These are phyloP conservation scores for Trichophyton simii DNA, from an alignment of 2,329 filamentous ascomycete species.

Conservation along the genomic window DNA sequence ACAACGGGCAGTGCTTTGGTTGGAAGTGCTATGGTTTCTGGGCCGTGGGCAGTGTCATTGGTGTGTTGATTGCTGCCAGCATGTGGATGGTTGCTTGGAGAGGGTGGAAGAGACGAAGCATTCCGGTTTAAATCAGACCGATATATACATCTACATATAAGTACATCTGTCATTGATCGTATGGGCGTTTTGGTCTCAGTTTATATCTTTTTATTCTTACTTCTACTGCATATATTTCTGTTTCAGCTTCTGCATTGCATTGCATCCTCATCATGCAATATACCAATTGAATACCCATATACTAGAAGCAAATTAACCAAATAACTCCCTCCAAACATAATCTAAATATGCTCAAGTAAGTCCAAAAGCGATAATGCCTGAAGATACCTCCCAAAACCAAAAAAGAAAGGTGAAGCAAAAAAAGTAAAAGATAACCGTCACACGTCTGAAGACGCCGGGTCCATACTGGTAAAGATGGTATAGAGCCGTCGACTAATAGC, in stretches of 20 bases:
- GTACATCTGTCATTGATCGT: neutral
- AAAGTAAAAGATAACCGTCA: slow-evolving; percentile 10
- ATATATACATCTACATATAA: neutral
- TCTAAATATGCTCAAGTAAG: too few relatives aligned
- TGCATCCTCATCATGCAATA: too few relatives aligned
- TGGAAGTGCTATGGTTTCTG: slow-evolving; percentile 76
- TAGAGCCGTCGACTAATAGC: slow-evolving; percentile 36
- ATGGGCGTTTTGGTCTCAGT: too few relatives aligned
- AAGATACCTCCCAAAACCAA: neutral
- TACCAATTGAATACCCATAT: too few relatives aligned
- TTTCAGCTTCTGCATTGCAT: too few relatives aligned
- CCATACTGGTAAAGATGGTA: slow-evolving; percentile 38
- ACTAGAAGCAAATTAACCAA: too few relatives aligned
- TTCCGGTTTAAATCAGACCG: slow-evolving; percentile 44
- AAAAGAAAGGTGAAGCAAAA: neutral
- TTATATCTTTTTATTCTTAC: too few relatives aligned
- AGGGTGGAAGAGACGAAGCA: slow-evolving; percentile 65
- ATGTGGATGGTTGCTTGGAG: slow-evolving; percentile 73
- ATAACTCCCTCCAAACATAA: too few relatives aligned
- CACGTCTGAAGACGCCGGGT: slow-evolving; percentile 34
- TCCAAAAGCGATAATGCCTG: neutral
- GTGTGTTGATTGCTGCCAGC: slow-evolving; percentile 63
- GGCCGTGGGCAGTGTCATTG: slow-evolving; percentile 59
- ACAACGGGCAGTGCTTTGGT: slow-evolving; percentile 61
- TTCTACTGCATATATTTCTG: too few relatives aligned